A percentile compares a stretch with the other conserved stretches of the same genome.
Evolutionary conservation across 1,284 basidiomycete species (phyloP).

Genomic region (Leccinum griseonigrum): DNA sequence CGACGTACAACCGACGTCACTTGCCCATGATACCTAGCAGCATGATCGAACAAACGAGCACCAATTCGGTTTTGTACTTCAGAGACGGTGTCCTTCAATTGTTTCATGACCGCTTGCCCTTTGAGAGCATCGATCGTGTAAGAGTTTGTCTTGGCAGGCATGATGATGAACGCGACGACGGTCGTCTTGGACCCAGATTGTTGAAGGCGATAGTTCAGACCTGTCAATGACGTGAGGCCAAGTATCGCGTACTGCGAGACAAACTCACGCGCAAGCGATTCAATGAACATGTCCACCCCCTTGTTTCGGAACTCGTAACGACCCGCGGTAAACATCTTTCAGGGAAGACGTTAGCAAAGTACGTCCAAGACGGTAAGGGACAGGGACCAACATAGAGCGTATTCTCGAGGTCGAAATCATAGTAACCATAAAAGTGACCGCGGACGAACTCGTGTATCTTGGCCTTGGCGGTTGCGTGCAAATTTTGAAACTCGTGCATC

Average conservation of each 20-base stretch:
- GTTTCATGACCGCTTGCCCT: conserved; percentile 97
- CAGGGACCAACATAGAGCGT: conserved; percentile 77
- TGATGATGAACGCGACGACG: conserved; percentile 98
- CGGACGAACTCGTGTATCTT: conserved; percentile 98
- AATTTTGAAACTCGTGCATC: conserved; percentile 97
- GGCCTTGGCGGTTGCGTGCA: conserved; percentile 88
- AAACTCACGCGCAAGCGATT: conserved; percentile 80
- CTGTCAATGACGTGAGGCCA: conserved; percentile 30
- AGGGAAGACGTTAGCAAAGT: conserved; percentile 2
- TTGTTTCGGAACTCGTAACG: conserved; percentile 99
- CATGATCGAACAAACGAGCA: conserved; percentile 89
- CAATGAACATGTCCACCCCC: conserved; percentile 99
- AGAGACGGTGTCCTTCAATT: conserved; percentile 90
- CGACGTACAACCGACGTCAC: conserved; percentile 23
- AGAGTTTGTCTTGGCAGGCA: conserved; percentile 94
- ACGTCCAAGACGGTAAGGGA: neutral
- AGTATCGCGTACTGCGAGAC: neutral
- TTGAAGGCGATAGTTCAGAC: conserved; percentile 86
- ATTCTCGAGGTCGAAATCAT: conserved; percentile 94
- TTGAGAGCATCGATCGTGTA: conserved; percentile 98
- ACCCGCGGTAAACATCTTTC: conserved; percentile 94
- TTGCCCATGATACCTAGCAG: conserved; percentile 87
- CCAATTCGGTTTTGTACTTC: conserved; percentile 95
- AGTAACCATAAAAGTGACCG: conserved; percentile 98
- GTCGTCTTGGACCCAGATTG: conserved; percentile 78